Base-by-base conservation (phyloP, 1,284 basidiomycete species). In the Serendipita sp. region DNA sequence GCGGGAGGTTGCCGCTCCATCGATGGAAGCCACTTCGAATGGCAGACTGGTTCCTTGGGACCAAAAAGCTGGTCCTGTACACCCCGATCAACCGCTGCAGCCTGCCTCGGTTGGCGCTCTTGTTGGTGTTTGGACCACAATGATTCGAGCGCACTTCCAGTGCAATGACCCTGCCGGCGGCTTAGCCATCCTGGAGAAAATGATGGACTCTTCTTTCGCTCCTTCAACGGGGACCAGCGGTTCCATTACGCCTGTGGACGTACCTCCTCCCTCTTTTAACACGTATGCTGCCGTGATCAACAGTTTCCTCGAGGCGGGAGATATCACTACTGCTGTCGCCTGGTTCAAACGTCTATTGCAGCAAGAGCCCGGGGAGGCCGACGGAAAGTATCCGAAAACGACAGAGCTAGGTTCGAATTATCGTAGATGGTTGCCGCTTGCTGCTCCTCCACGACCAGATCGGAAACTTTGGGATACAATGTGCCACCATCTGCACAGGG, bases 121-220 rank as follows among this genome's bases (percentile, higher is more conserved):
- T 62, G 73, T 83, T 34, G 68, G 75, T 41, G 77, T 89, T 1
- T 93, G 83, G 83, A 84, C 85, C 66, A 74, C 79, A 66, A 88
- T 93, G 82, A 81, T 95, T 62, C 76, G 81, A 50, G 81, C 83
- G 0, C 85, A 89, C 73, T 88, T 95, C 76, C 77, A 75, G 17
- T 80, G 77, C 38, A 83, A 83, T 3, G 76, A 84, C 64, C 76
- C 84, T 0, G 79, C 81, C 2, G 81, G 78, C 55, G 92, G 84
- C 3, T 71, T 93, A 6, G 79, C 72, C 17, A 72, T 94, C 2
- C 75, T 95, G 55, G 85, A 91, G 66, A 73, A 78, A 65, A 89
- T 95, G 84, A 76, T 93, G 71, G 77, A 78, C 65, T 74, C 79
- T 0, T 45, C 60, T 32, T 62, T 49, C 26, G 26, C 53, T 30